Percentiles rank a stretch among this genome's conserved stretches.
Evolutionary conservation across 768 basidiomycete species (phyloP).

Genomic region (Russula foetens): DNA sequence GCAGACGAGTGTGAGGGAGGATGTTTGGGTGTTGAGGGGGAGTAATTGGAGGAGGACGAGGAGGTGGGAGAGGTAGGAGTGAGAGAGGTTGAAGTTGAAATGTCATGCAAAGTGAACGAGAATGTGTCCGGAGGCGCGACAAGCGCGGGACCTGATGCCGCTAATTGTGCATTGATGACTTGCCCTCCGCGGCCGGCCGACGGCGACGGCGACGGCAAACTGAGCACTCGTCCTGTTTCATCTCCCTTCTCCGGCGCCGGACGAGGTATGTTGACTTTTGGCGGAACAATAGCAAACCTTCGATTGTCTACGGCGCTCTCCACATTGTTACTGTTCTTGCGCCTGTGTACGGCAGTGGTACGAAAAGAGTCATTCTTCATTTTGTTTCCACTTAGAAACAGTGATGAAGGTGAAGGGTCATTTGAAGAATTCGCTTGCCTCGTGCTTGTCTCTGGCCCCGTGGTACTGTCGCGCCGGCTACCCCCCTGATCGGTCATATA

Average conservation of each 20-base stretch:
- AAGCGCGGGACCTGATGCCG: slow-evolving; percentile 4
- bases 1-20: background rate
- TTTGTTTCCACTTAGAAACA: background rate
- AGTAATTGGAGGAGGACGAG: slow-evolving; percentile 28
- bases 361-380: background rate
- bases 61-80: slow-evolving; percentile 27
- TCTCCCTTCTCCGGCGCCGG: background rate
- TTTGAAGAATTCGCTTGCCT: background rate
- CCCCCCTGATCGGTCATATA: slow-evolving; percentile 21
- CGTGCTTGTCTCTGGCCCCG: slow-evolving; percentile 1
- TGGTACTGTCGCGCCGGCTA: background rate
- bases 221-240: background rate
- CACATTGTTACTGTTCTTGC: slow-evolving; percentile 1
- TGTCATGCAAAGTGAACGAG: background rate
- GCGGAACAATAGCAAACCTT: slow-evolving; percentile 4
- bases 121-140: slow-evolving; percentile 4
- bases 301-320: background rate
- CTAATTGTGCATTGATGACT: slow-evolving; percentile 10
- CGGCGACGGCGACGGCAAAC: slow-evolving; percentile 1
- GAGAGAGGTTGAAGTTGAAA: background rate
- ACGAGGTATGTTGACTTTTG: background rate
- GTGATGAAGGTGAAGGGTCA: slow-evolving; percentile 11
- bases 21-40: slow-evolving; percentile 4
- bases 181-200: slow-evolving; percentile 1
- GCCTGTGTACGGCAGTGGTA: background rate